Evolutionary conservation across 495 filamentous ascomycete species (phyloP).

Genomic region (Aspergillus bridgeri): DNA sequence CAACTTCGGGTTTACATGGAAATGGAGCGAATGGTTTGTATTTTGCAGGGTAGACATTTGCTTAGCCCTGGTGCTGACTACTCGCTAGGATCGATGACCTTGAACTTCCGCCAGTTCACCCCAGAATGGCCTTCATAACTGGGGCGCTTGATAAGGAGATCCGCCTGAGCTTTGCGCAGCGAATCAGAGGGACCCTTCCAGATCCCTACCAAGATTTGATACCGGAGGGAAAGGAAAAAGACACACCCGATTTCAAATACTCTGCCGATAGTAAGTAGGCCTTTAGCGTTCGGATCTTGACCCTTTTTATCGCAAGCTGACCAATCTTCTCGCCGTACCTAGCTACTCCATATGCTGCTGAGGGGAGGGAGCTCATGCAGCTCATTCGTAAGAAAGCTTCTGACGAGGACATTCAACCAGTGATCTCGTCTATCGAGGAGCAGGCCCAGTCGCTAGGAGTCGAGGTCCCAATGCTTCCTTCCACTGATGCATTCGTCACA

Average conservation of each 20-base stretch:
- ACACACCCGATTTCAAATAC: slow-evolving; percentile 93
- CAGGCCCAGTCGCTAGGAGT: slow-evolving; percentile 64
- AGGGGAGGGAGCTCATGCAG: slow-evolving; percentile 73
- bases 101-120: slow-evolving; percentile 68
- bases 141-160: slow-evolving; percentile 96
- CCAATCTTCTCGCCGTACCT: slow-evolving; percentile 11
- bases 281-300: neutral
- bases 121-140: slow-evolving; percentile 86
- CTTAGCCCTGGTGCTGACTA: slow-evolving; percentile 8
- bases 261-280: slow-evolving; percentile 62
- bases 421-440: slow-evolving; percentile 73
- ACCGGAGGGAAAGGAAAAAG: slow-evolving; percentile 82
- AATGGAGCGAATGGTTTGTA: slow-evolving; percentile 92
- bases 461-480: slow-evolving; percentile 69
- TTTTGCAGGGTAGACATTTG: neutral
- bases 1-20: slow-evolving; percentile 99
- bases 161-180: slow-evolving; percentile 89
- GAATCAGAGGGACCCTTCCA: slow-evolving; percentile 90
- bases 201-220: slow-evolving; percentile 81
- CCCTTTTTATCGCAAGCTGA: neutral
- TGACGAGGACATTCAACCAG: slow-evolving; percentile 73
- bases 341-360: slow-evolving; percentile 77
- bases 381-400: slow-evolving; percentile 79
- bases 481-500: slow-evolving; percentile 90
- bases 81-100: slow-evolving; percentile 71